Base-by-base conservation (phyloP, 257 asterid genomes). In the Ilex asprella region DNA sequence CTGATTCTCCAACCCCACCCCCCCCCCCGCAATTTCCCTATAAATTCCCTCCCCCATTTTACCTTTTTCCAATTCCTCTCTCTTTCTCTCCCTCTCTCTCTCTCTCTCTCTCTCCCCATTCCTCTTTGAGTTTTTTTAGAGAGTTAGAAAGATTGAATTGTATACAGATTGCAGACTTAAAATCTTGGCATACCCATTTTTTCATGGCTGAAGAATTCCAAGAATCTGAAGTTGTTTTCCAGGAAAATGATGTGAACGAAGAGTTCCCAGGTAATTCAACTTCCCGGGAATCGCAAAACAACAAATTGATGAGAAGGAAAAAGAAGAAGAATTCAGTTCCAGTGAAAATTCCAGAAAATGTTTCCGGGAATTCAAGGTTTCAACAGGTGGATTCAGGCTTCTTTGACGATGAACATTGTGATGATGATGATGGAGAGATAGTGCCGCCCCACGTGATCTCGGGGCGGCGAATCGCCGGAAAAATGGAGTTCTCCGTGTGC, bases 161-260 rank as follows among this genome's bases (percentile, higher is more conserved):
- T 8, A 3, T 8, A 35, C 8, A 3, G 7, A 35, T 30, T 29
- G 15, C 27, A 56, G 5, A 13, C 2, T 0, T 11, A 7, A 1
- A 1, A 9, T 56, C 27, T 9, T 10, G 11, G 2, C 9, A 27
- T 39, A 46, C 55, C 46, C 46, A 35, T 7, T 55, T 54, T 10
- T 0, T 46, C 46, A 88, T 88, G 95, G 95, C 88, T 0, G 92
- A 83, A 72, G 95, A 88, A 59, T 83, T 83, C 59, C 75, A 86
- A 44, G 96, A 88, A 77, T 81, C 89, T 3, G 88, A 86, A 62
- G 82, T 86, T 14, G 58, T 86, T 30, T 88, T 88, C 62, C 72
- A 80, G n/a, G 80, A 76, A 56, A 62, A 21, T 31, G 58, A 9
- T 3, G 75, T 43, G 12, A 50, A 10, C 2, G 82, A 73, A 30